Conservation (phyloP, 306 rosid species). For the Cucurbita maxima region DNA sequence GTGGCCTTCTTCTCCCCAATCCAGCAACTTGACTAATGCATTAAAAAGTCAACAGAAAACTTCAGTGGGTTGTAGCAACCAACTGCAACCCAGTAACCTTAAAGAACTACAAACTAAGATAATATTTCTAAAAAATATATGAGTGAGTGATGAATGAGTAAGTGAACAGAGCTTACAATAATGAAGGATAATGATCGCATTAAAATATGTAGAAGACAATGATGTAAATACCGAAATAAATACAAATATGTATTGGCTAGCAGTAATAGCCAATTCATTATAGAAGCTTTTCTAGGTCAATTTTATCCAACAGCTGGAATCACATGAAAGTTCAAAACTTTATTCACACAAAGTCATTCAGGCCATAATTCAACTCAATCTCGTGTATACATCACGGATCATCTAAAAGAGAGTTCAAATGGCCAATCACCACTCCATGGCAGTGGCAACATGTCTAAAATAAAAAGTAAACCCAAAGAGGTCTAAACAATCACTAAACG, state of each 20-base stretch:
- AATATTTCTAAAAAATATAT: neutral
- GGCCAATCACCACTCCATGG: slow-evolving; percentile 13
- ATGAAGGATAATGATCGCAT: neutral
- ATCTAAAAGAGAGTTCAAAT: slow-evolving; percentile 22
- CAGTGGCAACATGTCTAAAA: neutral
- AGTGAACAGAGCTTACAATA: neutral
- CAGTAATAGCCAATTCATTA: neutral
- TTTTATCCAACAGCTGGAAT: slow-evolving; percentile 19
- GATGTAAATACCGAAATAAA: neutral
- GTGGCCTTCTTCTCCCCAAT: slow-evolving; percentile 99
- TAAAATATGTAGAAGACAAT: neutral
- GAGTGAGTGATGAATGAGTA: neutral
- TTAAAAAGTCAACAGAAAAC: slow-evolving; percentile 9
- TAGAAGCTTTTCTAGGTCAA: slow-evolving; percentile 1
- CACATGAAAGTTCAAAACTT: slow-evolving; percentile 34
- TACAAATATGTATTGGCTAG: neutral
- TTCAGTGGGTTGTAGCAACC: neutral
- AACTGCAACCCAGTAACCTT: neutral
- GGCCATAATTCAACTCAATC: slow-evolving; percentile 32
- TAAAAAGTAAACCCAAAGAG: neutral
- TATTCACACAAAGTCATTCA: slow-evolving; percentile 22
- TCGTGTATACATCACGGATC: slow-evolving; percentile 37
- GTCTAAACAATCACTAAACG: neutral
- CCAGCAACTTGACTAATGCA: slow-evolving; percentile 73
- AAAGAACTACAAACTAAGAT: neutral